These are phyloP conservation scores for Pascua sp. DNA, from an alignment of 1,284 basidiomycete species.

Conservation along the genomic window DNA sequence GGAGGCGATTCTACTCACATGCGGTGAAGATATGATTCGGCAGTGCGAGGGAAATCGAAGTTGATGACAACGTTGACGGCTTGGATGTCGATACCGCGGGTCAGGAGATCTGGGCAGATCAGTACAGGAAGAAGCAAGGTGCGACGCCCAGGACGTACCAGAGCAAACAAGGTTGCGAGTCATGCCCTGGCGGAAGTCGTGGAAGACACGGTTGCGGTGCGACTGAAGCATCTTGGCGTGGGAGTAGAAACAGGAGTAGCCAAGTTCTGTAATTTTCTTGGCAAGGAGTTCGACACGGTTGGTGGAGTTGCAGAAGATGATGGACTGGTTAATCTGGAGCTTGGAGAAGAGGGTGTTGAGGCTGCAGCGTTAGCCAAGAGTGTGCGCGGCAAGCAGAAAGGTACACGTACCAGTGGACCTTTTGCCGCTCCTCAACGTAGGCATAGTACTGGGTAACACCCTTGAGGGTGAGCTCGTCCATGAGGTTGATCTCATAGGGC, in stretches of 20 bases:
- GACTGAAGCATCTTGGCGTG: conserved; percentile 99
- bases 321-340: conserved; percentile 99
- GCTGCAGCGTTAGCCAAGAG: conserved; percentile 2
- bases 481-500: conserved; percentile 97
- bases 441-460: conserved; percentile 99
- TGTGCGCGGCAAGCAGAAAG: no score
- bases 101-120: conserved; percentile 72
- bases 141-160: conserved; percentile 46
- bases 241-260: conserved; percentile 99
- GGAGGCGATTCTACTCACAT: conserved; percentile 26
- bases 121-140: not conserved
- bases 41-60: conserved; percentile 98
- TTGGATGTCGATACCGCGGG: conserved; percentile 98
- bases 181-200: conserved; percentile 97
- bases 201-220: conserved; percentile 98
- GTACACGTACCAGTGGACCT: conserved; percentile 74
- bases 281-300: conserved; percentile 98
- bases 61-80: conserved; percentile 99
- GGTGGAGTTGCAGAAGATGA: conserved; percentile 99
- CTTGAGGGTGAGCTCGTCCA: conserved; percentile 97
- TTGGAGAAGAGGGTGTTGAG: conserved; percentile 42
- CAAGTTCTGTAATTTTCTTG: conserved; percentile 98
- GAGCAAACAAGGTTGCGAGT: conserved; percentile 97
- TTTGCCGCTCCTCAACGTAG: conserved; percentile 97
- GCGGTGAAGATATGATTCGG: conserved; percentile 92